Evolutionary conservation across 2,329 filamentous ascomycete species (phyloP), one percentile per base, ranked within the genome.

Genomic region (Raffaelea ambrosiae): DNA sequence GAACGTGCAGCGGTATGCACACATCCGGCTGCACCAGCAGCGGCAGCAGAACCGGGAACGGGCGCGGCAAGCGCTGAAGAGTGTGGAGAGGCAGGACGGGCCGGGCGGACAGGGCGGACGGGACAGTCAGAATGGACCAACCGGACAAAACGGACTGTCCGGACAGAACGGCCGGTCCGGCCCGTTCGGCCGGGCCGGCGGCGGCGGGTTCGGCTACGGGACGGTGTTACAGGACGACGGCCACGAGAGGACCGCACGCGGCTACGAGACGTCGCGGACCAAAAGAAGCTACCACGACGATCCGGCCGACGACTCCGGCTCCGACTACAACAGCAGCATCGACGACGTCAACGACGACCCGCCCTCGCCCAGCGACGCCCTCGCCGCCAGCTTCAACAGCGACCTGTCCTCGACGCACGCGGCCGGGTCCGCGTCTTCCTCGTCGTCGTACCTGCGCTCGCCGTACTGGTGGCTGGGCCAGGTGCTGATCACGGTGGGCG

Each of bases 401-500:
- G 19, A 21, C 9, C 21, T 8, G 14, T 13, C 7, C 5, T 14
- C 3, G 10, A 21, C 2, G 19, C 23, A 33, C 8, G 21, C 2
- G 33, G 35, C 3, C 31, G 4, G 31, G n/a, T n/a, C n/a, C n/a
- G n/a, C n/a, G 26, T 13, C 26, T 29, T 29, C 26, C 26, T 29
- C 26, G 26, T 29, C 72, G 49, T 84, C 80, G 5, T 98, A 98
- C 64, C 77, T 98, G 51, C 82, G 81, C 54, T 95, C 89, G 33
- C 88, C 89, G 1, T 96, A 93, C 61, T 98, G 93, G 93, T 98
- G 93, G 93, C 69, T 83, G 29, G 93, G 93, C 19, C 91, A 97
- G 55, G 77, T 94, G 16, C 74, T 98, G 51, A 98, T 98, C 79
- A 88, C 84, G 1, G 70, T 95, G 21, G 93, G 93, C 49, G 93